phyloP scores from a whole-genome alignment of 768 basidiomycete species.

The Suillus bovinus region DNA sequence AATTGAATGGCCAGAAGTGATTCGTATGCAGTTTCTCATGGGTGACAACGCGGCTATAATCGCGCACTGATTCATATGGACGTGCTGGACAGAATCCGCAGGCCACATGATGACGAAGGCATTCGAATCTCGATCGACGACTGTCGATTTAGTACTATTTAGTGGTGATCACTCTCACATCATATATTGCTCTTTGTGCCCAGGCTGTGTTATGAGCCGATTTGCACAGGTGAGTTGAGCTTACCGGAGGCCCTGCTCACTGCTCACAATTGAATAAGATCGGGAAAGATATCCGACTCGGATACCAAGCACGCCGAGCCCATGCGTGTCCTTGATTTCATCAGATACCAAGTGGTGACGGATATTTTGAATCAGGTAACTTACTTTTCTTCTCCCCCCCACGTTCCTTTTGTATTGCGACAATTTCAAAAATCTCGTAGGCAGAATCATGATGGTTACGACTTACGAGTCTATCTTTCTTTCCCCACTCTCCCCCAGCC shows the following conservation, averaged over 20 bases:
- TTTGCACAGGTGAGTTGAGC: background rate
- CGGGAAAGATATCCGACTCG: background rate
- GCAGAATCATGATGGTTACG: background rate
- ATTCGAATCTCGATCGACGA: background rate
- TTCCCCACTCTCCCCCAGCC: background rate
- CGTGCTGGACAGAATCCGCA: background rate
- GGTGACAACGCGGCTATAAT: background rate
- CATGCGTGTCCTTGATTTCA: background rate
- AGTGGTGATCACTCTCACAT: too few relatives aligned
- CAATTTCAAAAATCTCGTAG: too few relatives aligned
- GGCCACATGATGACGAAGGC: background rate
- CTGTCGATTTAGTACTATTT: too few relatives aligned
- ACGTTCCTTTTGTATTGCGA: too few relatives aligned
- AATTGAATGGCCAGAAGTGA: background rate
- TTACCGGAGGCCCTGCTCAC: background rate
- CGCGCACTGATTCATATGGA: background rate
- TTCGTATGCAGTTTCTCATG: background rate
- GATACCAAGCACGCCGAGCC: background rate
- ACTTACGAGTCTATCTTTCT: background rate
- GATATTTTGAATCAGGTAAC: background rate
- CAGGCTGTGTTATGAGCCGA: background rate
- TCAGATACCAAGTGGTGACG: background rate
- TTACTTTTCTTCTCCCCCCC: too few relatives aligned
- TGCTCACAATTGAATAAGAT: too few relatives aligned
- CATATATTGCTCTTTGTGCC: too few relatives aligned